Evolutionary conservation across 805 yeast species (phyloP).

Genomic region (Metschnikowia vanudenii): DNA sequence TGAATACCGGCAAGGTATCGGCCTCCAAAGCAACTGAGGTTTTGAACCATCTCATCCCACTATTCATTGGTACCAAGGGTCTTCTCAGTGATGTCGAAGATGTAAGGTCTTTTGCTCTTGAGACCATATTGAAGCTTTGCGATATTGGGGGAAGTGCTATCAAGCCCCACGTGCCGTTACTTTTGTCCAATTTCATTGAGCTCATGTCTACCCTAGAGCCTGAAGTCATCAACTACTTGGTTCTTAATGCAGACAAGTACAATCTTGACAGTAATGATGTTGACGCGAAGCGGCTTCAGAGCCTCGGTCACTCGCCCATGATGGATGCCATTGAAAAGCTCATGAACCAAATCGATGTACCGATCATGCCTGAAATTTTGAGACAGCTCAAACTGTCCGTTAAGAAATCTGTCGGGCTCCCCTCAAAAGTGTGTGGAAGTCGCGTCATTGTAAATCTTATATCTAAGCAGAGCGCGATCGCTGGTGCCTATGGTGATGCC

Average conservation of each 20-base stretch:
- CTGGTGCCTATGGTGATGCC: conserved; percentile 56
- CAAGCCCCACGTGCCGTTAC: conserved; percentile 63
- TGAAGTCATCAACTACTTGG: conserved; percentile 78
- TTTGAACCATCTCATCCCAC: conserved; percentile 65
- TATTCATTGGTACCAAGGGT: conserved; percentile 76
- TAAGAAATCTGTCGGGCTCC: conserved; percentile 77
- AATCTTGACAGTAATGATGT: conserved; percentile 68
- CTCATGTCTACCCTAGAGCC: conserved; percentile 90
- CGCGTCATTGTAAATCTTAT: conserved; percentile 66
- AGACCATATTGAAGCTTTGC: conserved; percentile 69
- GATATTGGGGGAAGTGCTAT: conserved; percentile 60
- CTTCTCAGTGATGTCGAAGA: conserved; percentile 84
- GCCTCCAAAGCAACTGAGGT: conserved; percentile 45
- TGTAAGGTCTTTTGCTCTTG: conserved; percentile 69
- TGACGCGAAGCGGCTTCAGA: conserved; percentile 72
- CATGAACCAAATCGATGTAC: conserved; percentile 54
- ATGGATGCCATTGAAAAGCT: conserved; percentile 81
- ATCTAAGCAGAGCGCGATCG: conserved; percentile 48
- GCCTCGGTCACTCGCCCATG: conserved; percentile 79
- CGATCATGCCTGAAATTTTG: conserved; percentile 48
- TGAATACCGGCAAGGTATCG: conserved; percentile 34
- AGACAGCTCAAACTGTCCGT: conserved; percentile 53
- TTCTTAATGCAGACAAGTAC: conserved; percentile 85
- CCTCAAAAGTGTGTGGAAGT: conserved; percentile 86
- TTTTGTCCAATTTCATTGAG: conserved; percentile 65